Evolutionary conservation across 805 yeast species (phyloP), one percentile per base, ranked within the genome.

Genomic region (Barnettozyma vustinii): DNA sequence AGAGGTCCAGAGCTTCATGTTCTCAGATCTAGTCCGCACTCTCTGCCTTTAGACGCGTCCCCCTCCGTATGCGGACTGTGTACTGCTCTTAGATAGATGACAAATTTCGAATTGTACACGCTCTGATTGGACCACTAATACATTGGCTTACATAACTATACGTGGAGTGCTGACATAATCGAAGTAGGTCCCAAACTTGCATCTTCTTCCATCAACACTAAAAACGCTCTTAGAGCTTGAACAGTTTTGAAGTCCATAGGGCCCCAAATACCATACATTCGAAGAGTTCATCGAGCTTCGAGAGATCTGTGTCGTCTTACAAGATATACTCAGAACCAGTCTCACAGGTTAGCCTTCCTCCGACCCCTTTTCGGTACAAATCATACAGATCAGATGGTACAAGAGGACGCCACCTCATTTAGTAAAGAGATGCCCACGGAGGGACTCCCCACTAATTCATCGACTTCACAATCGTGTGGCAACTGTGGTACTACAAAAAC

Each of bases 401-500:
- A n/a, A 33, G 10, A 35, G 37, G 20, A 18, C 18, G 20, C 5
- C 23, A 36, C 20, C 23, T 12, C 39, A 16, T 9, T 20, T 10
- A 4, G 6, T 10, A 5, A 15, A 16, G 23, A n/a, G 8, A 42
- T 30, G 37, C 33, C 42, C 42, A 27, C 42, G 5, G 26, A 36
- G 15, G 40, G 20, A 12, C 37, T 26, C 42, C 12, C 37, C 55
- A 10, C 40, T 51, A n/a, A 19, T 21, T 30, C 27, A 26, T 7
- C 20, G n/a, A 20, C 46, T 6, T 19, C 46, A 9, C 62, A 60
- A 25, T 37, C 49, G 15, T 91, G 98, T 66, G 80, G 96, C 8
- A 92, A 91, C 67, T 91, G 98, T 65, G 81, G 81, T 49, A 92
- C 98, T 0, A 79, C 76, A 51, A 89, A 91, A 7, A 91, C 98